These are phyloP conservation scores for Ramaria rubella DNA, from an alignment of 768 basidiomycete genomes.

Conservation along the genomic window DNA sequence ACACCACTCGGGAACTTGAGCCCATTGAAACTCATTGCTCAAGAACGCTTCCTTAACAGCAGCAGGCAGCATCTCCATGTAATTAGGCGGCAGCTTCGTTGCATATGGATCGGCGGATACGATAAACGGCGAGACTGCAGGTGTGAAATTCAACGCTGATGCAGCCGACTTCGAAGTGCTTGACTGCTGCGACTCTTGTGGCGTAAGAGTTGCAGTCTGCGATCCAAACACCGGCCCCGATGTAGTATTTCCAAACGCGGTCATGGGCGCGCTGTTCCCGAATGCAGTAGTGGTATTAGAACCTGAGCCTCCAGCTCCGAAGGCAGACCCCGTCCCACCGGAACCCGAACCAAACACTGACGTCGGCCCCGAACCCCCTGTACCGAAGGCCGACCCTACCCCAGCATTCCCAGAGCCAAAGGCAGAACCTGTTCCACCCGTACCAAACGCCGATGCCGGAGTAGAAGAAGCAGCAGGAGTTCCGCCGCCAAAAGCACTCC, in stretches of 20 bases:
- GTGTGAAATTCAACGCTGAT: constrained; percentile 4
- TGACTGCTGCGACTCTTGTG: constrained; percentile 14
- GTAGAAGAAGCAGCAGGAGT: constrained; percentile 27
- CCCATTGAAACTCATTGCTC: constrained; percentile 55
- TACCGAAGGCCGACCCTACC: constrained; percentile 27
- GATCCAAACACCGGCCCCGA: constrained; percentile 11
- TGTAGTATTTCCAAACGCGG: constrained; percentile 22
- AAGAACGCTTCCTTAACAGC: constrained; percentile 47
- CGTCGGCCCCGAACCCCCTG: no score
- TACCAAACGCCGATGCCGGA: no score
- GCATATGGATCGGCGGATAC: constrained; percentile 50
- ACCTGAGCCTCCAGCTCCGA: constrained; percentile 15
- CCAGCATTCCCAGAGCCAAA: constrained; percentile 28
- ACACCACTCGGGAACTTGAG: constrained; percentile 63
- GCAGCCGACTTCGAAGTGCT: constrained; percentile 3
- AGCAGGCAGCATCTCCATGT: constrained; percentile 47
- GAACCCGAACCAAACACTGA: constrained; percentile 27
- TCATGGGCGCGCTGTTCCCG: constrained; percentile 15
- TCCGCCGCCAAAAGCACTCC: constrained; percentile 5
- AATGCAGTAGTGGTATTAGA: neutral
- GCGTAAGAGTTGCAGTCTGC: constrained; percentile 12
- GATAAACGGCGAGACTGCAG: constrained; percentile 23
- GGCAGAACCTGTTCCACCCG: constrained; percentile 30
- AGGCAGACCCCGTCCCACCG: constrained; percentile 10
- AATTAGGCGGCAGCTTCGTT: constrained; percentile 49